These are phyloP conservation scores for Pezicula rhizophila DNA, from an alignment of 2,329 filamentous ascomycete species.

Conservation along the genomic window DNA sequence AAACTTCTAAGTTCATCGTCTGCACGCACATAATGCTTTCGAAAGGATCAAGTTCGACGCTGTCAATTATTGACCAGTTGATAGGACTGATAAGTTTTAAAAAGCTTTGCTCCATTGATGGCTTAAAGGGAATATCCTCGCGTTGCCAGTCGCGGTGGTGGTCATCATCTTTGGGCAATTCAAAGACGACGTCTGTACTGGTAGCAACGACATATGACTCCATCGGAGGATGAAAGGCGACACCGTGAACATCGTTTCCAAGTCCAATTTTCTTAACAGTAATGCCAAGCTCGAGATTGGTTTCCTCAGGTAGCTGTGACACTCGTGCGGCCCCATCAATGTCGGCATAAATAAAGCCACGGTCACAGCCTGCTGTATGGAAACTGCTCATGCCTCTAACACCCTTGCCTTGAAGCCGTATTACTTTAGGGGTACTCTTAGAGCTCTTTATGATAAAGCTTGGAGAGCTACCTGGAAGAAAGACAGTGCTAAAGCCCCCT, in stretches of 20 bases:
- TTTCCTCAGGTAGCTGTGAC: conserved; percentile 61
- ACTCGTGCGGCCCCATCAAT: conserved; percentile 66
- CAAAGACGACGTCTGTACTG: conserved; percentile 62
- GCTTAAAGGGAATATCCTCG: conserved; percentile 58
- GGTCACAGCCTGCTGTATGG: conserved; percentile 69
- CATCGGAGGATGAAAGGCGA: conserved; percentile 72
- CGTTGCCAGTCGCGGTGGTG: conserved; percentile 71
- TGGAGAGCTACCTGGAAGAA: conserved; percentile 73
- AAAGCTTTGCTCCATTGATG: conserved; percentile 63
- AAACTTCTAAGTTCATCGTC: conserved; percentile 79
- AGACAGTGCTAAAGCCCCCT: conserved; percentile 74
- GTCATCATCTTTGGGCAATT: conserved; percentile 80
- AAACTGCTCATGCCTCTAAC: conserved; percentile 70
- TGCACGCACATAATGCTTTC: conserved; percentile 80
- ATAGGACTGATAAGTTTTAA: conserved; percentile 74
- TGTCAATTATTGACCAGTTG: conserved; percentile 75
- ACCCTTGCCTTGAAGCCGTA: conserved; percentile 63
- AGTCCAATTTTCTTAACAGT: conserved; percentile 67
- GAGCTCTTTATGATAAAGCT: conserved; percentile 79
- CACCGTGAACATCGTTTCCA: conserved; percentile 61
- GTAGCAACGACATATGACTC: conserved; percentile 74
- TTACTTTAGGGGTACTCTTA: conserved; percentile 67
- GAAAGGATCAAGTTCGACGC: conserved; percentile 62
- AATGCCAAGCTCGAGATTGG: conserved; percentile 71
- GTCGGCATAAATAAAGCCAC: conserved; percentile 80